These are phyloP conservation scores for Tetragonia tetragonoides DNA, from an alignment of 148 eudicot genomes.

Conservation along the genomic window DNA sequence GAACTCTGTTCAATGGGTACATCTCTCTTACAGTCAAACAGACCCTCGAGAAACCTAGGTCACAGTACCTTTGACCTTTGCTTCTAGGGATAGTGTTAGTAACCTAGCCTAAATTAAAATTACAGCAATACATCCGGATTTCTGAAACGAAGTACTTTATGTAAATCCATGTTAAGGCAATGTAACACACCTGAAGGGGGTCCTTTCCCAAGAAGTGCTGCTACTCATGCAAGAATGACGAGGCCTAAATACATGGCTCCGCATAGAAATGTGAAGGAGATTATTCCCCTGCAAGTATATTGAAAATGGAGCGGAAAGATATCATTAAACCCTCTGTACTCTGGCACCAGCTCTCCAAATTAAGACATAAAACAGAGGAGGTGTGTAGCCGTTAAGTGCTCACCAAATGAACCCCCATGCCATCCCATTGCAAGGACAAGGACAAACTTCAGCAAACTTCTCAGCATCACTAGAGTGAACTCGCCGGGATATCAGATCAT, in stretches of 20 bases:
- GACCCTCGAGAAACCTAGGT: not conserved
- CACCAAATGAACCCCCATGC: slow-evolving; percentile 98
- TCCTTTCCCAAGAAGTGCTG: not conserved
- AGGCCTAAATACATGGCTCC: slow-evolving; percentile 95
- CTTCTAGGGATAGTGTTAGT: not conserved
- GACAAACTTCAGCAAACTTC: slow-evolving; percentile 96
- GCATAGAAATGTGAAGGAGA: slow-evolving; percentile 74
- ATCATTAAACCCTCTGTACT: not conserved
- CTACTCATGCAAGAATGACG: slow-evolving; percentile 79
- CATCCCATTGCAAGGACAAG: slow-evolving; percentile 92
- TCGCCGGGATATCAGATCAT: slow-evolving; percentile 91
- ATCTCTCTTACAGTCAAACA: not conserved
- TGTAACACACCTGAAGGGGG: slow-evolving; percentile 14
- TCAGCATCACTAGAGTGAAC: slow-evolving; percentile 95
- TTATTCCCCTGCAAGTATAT: slow-evolving; percentile 67
- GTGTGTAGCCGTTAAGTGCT: slow-evolving; percentile 2
- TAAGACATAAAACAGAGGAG: not conserved
- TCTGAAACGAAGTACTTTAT: not conserved
- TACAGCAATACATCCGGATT: too few species aligned
- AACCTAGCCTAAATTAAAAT: not conserved
- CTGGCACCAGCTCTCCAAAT: not conserved
- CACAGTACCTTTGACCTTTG: too few species aligned
- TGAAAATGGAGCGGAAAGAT: not conserved
- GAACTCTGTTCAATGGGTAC: too few species aligned
- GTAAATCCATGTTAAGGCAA: not conserved